Conservation (phyloP, 2,329 filamentous ascomycete species). For the Cercospora citrullina region DNA sequence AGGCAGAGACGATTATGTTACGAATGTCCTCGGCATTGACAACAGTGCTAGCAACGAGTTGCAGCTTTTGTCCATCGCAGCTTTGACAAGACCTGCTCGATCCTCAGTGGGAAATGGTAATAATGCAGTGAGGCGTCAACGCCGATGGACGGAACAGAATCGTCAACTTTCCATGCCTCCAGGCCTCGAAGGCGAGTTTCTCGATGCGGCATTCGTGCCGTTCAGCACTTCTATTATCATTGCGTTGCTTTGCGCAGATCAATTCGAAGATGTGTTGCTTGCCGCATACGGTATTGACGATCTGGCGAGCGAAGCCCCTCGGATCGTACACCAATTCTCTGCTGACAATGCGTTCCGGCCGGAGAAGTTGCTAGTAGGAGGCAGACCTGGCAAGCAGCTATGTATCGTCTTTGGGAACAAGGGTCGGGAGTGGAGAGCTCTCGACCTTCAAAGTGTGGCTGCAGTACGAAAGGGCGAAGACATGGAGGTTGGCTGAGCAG, state of each 20-base stretch:
- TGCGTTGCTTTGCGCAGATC: constrained; percentile 4
- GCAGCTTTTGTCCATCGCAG: constrained; percentile 1
- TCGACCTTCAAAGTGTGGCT: constrained; percentile 49
- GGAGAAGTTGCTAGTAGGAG: constrained; percentile 55
- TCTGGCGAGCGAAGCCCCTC: background rate
- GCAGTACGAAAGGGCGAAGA: background rate
- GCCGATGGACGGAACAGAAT: background rate
- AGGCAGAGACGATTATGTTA: background rate
- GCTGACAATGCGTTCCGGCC: constrained; percentile 50
- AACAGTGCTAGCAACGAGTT: background rate
- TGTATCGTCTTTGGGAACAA: constrained; percentile 58
- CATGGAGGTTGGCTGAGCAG: background rate
- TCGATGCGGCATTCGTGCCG: constrained; percentile 19
- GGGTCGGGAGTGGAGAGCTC: constrained; percentile 55
- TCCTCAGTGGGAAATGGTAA: background rate
- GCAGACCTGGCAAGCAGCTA: constrained; percentile 54
- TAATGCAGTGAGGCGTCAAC: background rate
- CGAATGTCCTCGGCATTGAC: constrained; percentile 1
- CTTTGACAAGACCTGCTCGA: background rate
- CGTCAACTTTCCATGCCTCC: background rate
- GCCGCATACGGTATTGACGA: background rate
- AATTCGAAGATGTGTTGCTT: background rate
- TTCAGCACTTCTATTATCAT: background rate
- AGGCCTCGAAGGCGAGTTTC: background rate
- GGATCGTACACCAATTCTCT: constrained; percentile 51